Conservation (phyloP, 1,139 yeast genomes). For the Saccharomyces hybrid region DNA sequence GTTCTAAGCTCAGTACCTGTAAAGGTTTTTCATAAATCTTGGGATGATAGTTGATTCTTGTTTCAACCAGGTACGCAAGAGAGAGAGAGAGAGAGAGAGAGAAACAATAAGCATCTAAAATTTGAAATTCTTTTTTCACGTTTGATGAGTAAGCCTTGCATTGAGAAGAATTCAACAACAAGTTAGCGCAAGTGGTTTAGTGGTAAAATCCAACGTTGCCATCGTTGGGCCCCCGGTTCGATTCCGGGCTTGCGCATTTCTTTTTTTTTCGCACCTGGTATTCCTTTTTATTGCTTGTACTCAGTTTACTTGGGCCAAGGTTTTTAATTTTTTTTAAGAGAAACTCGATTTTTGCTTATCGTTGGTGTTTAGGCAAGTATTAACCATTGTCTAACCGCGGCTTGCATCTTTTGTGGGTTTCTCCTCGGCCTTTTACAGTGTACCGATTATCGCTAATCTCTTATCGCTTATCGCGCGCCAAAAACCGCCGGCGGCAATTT, state of each 20-base stretch:
- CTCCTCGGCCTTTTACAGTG: background rate
- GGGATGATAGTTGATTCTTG: no score
- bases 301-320: background rate
- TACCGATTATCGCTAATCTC: background rate
- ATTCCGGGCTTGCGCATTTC: background rate
- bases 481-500: constrained; percentile 1
- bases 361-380: background rate
- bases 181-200: background rate
- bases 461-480: background rate
- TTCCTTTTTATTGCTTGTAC: background rate
- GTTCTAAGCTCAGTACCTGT: no score
- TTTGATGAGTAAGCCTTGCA: no score
- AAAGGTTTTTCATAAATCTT: no score
- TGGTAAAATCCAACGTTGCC: constrained; percentile 1
- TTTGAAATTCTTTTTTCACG: no score
- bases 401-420: background rate
- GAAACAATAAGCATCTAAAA: no score
- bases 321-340: background rate
- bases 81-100: no score
- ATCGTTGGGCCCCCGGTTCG: constrained; percentile 1
- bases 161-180: no score
- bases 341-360: background rate
- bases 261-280: no score
- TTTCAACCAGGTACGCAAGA: no score
- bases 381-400: background rate